Conservation (phyloP, 1,284 basidiomycete genomes). For the Pulchroboletus neoregius region DNA sequence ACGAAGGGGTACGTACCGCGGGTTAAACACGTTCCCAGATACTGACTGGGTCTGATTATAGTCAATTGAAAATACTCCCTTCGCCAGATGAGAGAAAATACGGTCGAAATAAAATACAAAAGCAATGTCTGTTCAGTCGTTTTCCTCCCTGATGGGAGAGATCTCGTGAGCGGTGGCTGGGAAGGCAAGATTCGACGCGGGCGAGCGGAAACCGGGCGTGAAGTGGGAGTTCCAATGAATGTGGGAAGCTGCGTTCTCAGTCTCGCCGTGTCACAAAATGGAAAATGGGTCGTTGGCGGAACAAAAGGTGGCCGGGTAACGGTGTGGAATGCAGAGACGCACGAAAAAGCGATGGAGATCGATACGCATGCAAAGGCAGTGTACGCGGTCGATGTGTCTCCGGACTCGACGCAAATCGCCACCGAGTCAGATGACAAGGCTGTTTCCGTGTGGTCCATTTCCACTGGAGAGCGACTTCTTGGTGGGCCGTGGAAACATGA, state of each 20-base stretch:
- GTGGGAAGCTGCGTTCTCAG: neutral
- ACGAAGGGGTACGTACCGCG: neutral
- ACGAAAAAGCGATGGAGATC: neutral
- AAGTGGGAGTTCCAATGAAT: neutral
- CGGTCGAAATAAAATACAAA: neutral
- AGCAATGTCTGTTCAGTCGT: neutral
- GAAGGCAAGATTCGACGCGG: neutral
- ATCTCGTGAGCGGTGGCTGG: neutral
- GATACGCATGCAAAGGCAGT: neutral
- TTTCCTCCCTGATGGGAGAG: neutral
- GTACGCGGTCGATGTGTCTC: conserved; percentile 1
- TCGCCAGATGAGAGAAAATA: neutral
- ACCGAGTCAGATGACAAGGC: neutral
- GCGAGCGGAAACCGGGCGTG: neutral
- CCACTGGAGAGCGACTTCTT: neutral
- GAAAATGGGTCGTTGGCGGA: neutral
- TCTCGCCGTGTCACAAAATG: neutral
- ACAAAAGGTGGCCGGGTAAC: neutral
- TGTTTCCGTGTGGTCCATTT: neutral
- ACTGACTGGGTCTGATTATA: no score
- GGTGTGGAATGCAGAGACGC: neutral
- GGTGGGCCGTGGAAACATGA: neutral
- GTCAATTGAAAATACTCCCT: no score
- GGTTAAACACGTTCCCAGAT: no score
- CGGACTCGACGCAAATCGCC: neutral